Evolutionary conservation across 208 protist genomes (phyloP).

Genomic region (Wallacemonas collosoma): DNA sequence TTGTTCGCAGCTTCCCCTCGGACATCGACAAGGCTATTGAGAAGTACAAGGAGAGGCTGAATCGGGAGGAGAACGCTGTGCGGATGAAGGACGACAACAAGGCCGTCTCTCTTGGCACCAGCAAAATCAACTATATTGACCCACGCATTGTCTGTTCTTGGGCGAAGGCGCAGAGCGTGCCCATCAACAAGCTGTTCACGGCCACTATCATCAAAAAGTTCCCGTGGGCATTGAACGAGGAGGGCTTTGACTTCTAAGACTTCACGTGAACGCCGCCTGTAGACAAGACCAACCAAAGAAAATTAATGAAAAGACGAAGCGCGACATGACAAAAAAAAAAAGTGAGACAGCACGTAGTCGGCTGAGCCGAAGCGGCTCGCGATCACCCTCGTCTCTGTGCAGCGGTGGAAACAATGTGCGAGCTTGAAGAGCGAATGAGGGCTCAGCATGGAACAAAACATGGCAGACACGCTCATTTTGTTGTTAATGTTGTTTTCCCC

Average conservation of each 20-base stretch:
- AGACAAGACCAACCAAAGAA: slow-evolving; percentile 4
- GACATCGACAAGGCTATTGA: slow-evolving; percentile 69
- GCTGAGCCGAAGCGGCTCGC: too few species aligned
- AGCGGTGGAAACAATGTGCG: too few species aligned
- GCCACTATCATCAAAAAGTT: slow-evolving; percentile 98
- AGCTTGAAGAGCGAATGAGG: too few species aligned
- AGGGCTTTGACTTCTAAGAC: slow-evolving; percentile 78
- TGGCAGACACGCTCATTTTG: too few species aligned
- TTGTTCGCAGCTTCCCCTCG: slow-evolving; percentile 68
- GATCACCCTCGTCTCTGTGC: too few species aligned
- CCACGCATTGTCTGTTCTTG: slow-evolving; percentile 98
- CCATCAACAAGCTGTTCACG: slow-evolving; percentile 97
- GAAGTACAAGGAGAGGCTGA: slow-evolving; percentile 77
- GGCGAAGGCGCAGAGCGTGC: slow-evolving; percentile 93
- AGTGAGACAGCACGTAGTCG: too few species aligned
- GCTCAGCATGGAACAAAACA: too few species aligned
- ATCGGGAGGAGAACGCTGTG: slow-evolving; percentile 80
- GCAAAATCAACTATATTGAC: slow-evolving; percentile 99
- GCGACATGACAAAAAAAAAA: too few species aligned
- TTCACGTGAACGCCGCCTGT: not conserved
- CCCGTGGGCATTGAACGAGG: slow-evolving; percentile 94
- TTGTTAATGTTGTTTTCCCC: too few species aligned
- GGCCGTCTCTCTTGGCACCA: slow-evolving; percentile 95
- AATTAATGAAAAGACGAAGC: not conserved
- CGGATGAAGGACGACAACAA: slow-evolving; percentile 92